Conservation (phyloP, 2,329 filamentous ascomycete species). For the Aureobasidium sp. region DNA sequence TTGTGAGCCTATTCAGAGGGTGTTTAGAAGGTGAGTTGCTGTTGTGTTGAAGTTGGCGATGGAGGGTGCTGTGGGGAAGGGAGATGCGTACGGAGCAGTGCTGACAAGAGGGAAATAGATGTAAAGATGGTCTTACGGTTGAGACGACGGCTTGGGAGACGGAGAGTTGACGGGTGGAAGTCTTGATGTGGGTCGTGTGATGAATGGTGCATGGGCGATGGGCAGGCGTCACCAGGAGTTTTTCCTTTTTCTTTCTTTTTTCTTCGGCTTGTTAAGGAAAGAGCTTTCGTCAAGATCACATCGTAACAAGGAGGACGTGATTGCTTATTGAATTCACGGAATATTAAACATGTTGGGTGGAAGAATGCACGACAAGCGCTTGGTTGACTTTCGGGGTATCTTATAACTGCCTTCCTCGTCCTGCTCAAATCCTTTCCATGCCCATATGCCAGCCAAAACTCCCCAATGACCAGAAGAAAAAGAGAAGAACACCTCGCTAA, state of each 20-base stretch:
- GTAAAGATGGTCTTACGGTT: conserved; percentile 62
- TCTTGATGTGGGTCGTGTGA: no score
- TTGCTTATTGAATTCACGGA: no score
- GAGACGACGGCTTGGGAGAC: conserved; percentile 69
- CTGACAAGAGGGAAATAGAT: conserved; percentile 37
- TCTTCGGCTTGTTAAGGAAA: neutral
- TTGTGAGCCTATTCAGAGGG: conserved; percentile 63
- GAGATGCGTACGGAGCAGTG: neutral
- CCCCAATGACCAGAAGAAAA: neutral
- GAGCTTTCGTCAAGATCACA: neutral
- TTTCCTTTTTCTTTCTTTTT: neutral
- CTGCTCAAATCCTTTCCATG: neutral
- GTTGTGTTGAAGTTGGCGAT: neutral
- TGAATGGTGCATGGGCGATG: neutral
- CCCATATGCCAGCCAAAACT: neutral
- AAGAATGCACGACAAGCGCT: neutral
- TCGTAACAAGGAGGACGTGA: neutral
- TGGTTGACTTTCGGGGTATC: conserved; percentile 8
- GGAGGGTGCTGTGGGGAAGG: neutral
- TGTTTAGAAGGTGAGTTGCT: conserved; percentile 61
- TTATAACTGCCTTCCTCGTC: neutral
- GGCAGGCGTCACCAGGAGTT: neutral
- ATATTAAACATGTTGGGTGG: neutral
- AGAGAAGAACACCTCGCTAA: conserved; percentile 45
- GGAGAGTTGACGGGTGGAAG: neutral